Evolutionary conservation across 164 flowering plant species (phyloP), one percentile per base, ranked within the genome.

Genomic region (Aristolochia fimbriata): DNA sequence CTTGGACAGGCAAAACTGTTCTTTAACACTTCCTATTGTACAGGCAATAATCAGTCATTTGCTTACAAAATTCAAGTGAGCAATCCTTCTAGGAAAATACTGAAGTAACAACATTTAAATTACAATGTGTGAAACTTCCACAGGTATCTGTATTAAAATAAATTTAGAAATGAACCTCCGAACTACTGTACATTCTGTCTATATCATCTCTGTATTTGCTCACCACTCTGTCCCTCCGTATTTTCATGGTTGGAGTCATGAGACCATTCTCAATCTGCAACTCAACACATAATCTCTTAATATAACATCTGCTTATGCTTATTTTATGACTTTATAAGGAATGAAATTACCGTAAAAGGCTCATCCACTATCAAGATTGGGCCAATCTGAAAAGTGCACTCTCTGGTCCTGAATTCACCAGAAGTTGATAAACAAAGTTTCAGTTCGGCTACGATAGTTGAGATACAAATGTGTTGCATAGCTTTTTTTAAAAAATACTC

Each of bases 191-290:
- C 15, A 92, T 71, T 21, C 76, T 62, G 8, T 71, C 76, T 62
- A 87, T 87, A 64, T 87, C 73, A 25, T 85, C 81, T 51, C 70
- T 68, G 77, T 77, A 87, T 37, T 23, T 66, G 31, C 77, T 80
- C 10, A 73, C 75, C 17, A 92, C 96, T 66, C 57, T 68, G 59
- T 87, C 96, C 70, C 96, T 79, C 64, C 89, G 67, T 48, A 89
- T 76, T 73, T 92, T 89, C 91, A 92, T 77, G 22, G 98, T 89
- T 52, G 96, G 90, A 22, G 96, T 92, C 93, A 92, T 68, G 45
- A 92, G 63, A n/a, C 96, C 96, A 62, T 70, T 74, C n/a, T 92
- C 98, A 52, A 92, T 81, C 96, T 92, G 93, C 81, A 73, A 51
- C 10, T 6, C 13, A 43, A 68, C 21, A 57, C 4, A 51, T 31